phyloP scores from a whole-genome alignment of 2,329 filamentous ascomycete genomes.

The Cladosporium velox region DNA sequence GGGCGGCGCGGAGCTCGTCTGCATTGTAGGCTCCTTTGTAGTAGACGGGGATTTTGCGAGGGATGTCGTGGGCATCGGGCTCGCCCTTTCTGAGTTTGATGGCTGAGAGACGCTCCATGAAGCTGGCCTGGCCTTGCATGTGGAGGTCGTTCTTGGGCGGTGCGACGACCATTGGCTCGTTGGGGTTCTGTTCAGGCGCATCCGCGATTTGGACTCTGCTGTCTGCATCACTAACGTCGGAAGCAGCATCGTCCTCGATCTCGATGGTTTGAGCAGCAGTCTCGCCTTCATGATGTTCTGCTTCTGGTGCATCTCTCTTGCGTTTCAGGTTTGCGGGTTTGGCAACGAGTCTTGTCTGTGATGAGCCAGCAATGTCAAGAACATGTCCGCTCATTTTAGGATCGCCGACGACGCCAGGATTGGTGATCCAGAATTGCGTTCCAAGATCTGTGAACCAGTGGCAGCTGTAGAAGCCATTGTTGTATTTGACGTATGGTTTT shows the following conservation, averaged over 20 bases:
- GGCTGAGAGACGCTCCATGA: slow-evolving; percentile 44
- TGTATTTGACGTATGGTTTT: slow-evolving; percentile 78
- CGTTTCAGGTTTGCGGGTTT: slow-evolving; percentile 54
- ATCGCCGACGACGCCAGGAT: slow-evolving; percentile 42
- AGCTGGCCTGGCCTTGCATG: slow-evolving; percentile 37
- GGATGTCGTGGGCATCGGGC: slow-evolving; percentile 28
- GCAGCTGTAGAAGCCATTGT: slow-evolving; percentile 75
- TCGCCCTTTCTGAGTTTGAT: slow-evolving; percentile 47
- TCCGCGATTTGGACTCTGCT: not conserved
- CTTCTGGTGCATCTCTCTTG: slow-evolving; percentile 31
- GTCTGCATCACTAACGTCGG: slow-evolving; percentile 15
- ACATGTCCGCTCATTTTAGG: slow-evolving; percentile 57
- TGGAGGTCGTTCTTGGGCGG: slow-evolving; percentile 24
- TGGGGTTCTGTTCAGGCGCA: slow-evolving; percentile 5
- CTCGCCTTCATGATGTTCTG: slow-evolving; percentile 22
- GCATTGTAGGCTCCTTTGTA: slow-evolving; percentile 19
- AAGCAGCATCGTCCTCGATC: slow-evolving; percentile 20
- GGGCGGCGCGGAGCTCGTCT: slow-evolving; percentile 11
- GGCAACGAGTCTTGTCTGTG: slow-evolving; percentile 69
- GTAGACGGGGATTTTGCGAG: slow-evolving; percentile 16
- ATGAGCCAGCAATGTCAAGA: slow-evolving; percentile 72
- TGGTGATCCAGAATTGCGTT: slow-evolving; percentile 67
- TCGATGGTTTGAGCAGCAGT: slow-evolving; percentile 2
- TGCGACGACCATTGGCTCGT: slow-evolving; percentile 29
- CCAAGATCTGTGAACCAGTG: slow-evolving; percentile 81